Percentiles rank a stretch among this genome's conserved stretches.
These are phyloP conservation scores for Trichothecium roseum DNA, from an alignment of 2,329 filamentous ascomycete species.

Conservation along the genomic window DNA sequence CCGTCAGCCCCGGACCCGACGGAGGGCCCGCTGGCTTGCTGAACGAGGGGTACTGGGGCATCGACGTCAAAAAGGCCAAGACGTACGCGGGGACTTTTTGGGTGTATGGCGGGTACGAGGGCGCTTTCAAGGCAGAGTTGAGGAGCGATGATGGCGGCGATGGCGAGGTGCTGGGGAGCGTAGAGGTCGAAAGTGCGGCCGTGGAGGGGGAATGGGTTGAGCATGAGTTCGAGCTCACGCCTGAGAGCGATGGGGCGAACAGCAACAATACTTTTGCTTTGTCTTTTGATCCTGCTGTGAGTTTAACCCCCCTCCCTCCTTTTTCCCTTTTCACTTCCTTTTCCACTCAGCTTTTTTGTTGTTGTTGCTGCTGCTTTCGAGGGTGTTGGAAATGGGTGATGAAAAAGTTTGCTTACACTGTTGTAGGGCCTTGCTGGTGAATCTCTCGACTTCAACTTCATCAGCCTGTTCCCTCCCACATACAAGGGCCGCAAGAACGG, in stretches of 20 bases:
- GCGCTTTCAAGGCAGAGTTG: constrained; percentile 35
- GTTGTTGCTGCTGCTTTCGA: too few species aligned
- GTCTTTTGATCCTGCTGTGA: constrained; percentile 34
- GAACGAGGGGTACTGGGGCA: constrained; percentile 49
- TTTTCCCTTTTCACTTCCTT: not conserved
- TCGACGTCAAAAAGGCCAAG: constrained; percentile 36
- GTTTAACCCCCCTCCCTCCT: not conserved
- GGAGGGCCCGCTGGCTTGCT: constrained; percentile 30
- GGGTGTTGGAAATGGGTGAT: not conserved
- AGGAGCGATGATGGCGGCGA: constrained; percentile 21
- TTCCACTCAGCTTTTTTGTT: too few species aligned
- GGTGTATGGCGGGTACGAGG: constrained; percentile 37
- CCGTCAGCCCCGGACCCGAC: constrained; percentile 23
- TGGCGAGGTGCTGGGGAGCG: constrained; percentile 31
- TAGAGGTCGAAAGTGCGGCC: constrained; percentile 33
- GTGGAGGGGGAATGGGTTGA: constrained; percentile 36
- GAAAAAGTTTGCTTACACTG: not conserved
- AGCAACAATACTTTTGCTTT: constrained; percentile 46
- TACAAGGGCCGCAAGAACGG: constrained; percentile 50
- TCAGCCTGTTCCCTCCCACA: constrained; percentile 50
- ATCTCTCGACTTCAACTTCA: constrained; percentile 45
- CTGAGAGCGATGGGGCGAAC: constrained; percentile 34
- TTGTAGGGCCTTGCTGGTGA: constrained; percentile 22
- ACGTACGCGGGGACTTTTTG: constrained; percentile 42
- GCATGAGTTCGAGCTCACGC: constrained; percentile 34